These are phyloP conservation scores for Sclerotinia trifoliorum DNA, from an alignment of 2,329 filamentous ascomycete genomes.

Conservation along the genomic window DNA sequence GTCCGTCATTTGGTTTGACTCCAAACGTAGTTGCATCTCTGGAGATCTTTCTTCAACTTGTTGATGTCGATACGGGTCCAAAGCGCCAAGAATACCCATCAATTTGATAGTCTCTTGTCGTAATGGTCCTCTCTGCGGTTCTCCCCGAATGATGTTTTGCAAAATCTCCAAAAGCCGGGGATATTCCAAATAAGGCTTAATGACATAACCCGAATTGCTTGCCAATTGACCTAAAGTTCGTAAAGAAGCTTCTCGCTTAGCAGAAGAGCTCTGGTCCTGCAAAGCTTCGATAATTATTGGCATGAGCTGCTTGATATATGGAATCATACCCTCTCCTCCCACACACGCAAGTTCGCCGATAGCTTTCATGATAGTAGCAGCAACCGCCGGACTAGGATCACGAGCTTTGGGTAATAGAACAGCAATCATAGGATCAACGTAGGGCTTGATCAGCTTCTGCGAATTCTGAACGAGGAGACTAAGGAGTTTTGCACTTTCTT, in stretches of 20 bases:
- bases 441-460: conserved; percentile 88
- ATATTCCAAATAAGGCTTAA: conserved; percentile 92
- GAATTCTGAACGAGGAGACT: conserved; percentile 92
- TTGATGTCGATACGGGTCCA: conserved; percentile 96
- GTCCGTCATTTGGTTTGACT: conserved; percentile 73
- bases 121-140: conserved; percentile 77
- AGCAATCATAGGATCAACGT: conserved; percentile 93
- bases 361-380: conserved; percentile 90
- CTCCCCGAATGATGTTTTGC: conserved; percentile 90
- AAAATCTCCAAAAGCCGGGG: conserved; percentile 89
- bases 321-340: conserved; percentile 88
- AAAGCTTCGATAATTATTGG: conserved; percentile 90
- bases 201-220: conserved; percentile 96
- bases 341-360: conserved; percentile 93
- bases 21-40: conserved; percentile 68
- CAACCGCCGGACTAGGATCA: conserved; percentile 82
- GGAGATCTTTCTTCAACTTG: conserved; percentile 88
- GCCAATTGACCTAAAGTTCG: conserved; percentile 89
- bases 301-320: conserved; percentile 90
- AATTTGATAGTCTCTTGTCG: conserved; percentile 94
- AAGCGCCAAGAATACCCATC: conserved; percentile 89
- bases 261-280: conserved; percentile 87
- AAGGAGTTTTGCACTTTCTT: conserved; percentile 91
- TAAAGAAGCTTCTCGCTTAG: conserved; percentile 87
- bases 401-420: conserved; percentile 91